These are phyloP conservation scores for Conticribra guillardii DNA, from an alignment of 108 stramenopile species.

Conservation along the genomic window DNA sequence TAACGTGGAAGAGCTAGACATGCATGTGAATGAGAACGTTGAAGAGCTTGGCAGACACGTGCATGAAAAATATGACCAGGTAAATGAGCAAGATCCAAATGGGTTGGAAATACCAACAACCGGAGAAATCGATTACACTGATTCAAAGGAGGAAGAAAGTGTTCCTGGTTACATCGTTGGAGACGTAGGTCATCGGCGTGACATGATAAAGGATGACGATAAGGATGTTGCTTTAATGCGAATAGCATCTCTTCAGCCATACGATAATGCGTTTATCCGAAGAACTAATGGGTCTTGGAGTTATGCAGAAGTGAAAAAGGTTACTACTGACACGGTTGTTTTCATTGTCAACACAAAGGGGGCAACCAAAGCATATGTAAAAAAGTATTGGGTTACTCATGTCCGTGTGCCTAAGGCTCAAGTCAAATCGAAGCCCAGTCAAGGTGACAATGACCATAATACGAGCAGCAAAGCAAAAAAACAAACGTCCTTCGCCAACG, in stretches of 20 bases:
- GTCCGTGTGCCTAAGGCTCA: conserved; percentile 10
- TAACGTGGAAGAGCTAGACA: neutral
- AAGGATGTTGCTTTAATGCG: conserved; percentile 19
- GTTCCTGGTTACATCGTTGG: conserved; percentile 16
- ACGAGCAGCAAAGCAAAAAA: neutral
- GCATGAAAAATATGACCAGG: neutral
- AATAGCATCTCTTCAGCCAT: conserved; percentile 18
- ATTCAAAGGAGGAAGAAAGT: neutral
- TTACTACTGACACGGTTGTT: conserved; percentile 4
- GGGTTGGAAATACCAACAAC: neutral
- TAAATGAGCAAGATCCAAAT: neutral
- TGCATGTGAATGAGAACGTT: neutral
- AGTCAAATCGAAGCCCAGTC: neutral
- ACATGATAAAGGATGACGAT: conserved; percentile 35
- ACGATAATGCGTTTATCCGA: conserved; percentile 15
- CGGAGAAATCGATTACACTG: neutral
- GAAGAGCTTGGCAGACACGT: neutral
- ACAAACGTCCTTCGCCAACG: conserved; percentile 2
- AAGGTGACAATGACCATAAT: neutral
- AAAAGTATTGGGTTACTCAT: conserved; percentile 21
- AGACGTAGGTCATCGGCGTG: conserved; percentile 21
- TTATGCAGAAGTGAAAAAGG: conserved; percentile 14
- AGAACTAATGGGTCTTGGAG: conserved; percentile 27
- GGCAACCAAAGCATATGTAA: conserved; percentile 19
- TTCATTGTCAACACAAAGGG: conserved; percentile 19